These are phyloP conservation scores for Amaranthus cruentus DNA, from an alignment of 148 eudicot species.

Conservation along the genomic window DNA sequence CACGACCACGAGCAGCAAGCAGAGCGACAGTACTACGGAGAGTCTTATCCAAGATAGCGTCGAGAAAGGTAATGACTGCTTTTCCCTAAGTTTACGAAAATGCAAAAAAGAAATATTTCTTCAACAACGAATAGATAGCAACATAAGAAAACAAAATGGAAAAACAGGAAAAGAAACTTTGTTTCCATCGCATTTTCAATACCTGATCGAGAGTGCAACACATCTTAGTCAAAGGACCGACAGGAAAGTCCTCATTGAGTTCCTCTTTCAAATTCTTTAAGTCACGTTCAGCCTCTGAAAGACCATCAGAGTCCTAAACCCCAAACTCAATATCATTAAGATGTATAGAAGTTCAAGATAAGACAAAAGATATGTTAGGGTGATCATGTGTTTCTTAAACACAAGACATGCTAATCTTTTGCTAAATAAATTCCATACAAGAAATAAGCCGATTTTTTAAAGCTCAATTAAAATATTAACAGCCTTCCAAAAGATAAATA, in stretches of 20 bases:
- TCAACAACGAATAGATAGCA: slow-evolving; percentile 4
- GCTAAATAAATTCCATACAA: no score
- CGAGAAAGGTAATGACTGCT: slow-evolving; percentile 87
- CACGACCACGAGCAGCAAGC: slow-evolving; percentile 96
- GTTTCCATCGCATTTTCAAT: background rate
- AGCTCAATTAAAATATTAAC: background rate
- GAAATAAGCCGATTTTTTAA: background rate
- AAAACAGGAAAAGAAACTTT: background rate
- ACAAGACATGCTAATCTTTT: no score
- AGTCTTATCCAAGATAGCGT: slow-evolving; percentile 84
- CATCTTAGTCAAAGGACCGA: slow-evolving; percentile 78
- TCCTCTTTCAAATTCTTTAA: slow-evolving; percentile 76
- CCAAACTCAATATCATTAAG: background rate
- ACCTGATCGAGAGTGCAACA: slow-evolving; percentile 97
- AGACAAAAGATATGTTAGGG: background rate
- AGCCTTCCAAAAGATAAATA: background rate
- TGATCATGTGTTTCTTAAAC: background rate
- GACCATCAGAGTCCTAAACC: slow-evolving; percentile 74
- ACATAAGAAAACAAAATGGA: background rate
- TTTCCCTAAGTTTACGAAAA: slow-evolving; percentile 50
- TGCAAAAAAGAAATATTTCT: slow-evolving; percentile 3
- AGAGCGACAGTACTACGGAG: slow-evolving; percentile 88
- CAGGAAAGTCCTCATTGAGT: slow-evolving; percentile 78
- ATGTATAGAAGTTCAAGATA: slow-evolving; percentile 1
- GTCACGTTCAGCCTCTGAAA: slow-evolving; percentile 68